Evolutionary conservation across 1,284 basidiomycete species (phyloP), one percentile per base, ranked within the genome.

Genomic region (Bjerkandera adusta): DNA sequence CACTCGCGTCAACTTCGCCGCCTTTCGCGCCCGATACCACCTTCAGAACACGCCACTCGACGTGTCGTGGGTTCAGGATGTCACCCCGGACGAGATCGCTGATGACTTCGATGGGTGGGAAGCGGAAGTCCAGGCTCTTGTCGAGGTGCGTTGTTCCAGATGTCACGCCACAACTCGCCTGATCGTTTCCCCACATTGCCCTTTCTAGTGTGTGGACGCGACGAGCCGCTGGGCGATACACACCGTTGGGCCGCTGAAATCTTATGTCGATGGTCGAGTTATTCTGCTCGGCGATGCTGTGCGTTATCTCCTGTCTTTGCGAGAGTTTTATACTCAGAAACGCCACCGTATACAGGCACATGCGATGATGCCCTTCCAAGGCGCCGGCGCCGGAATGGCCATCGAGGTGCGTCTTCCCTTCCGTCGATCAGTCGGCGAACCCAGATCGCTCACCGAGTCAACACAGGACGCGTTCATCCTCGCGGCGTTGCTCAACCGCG

Each of bases 311-410:
- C 16, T 11, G 32, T 16, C 46, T 36, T 15, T n/a, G n/a, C n/a
- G n/a, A n/a, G n/a, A n/a, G n/a, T n/a, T n/a, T n/a, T n/a, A n/a
- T n/a, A 10, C 21, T 4, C 8, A 12, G 21, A 15, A 13, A 18
- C 13, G 4, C 13, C 25, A 8, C 22, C 5, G 0, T 33, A 4
- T 10, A 18, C 33, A 70, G 69, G 79, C 79, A 15, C 79, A 81
- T 44, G 76, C 71, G 1, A 77, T 77, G 74, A 63, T 69, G 49
- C 77, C 79, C 0, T 74, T 74, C 63, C 73, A 77, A 45, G 78
- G 79, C 2, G 62, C 76, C 1, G 79, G 79, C 13, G 77, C 76
- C 0, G 77, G 77, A 3, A 76, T 79, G 55, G 69, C 77, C 5
- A 70, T 81, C 29, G 79, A 81, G 64, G 78, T 77, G 56, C 41